A percentile compares a stretch with the other conserved stretches of the same genome.
phyloP scores from a whole-genome alignment of 257 asterid genomes.

The Solanum appendiculatum region DNA sequence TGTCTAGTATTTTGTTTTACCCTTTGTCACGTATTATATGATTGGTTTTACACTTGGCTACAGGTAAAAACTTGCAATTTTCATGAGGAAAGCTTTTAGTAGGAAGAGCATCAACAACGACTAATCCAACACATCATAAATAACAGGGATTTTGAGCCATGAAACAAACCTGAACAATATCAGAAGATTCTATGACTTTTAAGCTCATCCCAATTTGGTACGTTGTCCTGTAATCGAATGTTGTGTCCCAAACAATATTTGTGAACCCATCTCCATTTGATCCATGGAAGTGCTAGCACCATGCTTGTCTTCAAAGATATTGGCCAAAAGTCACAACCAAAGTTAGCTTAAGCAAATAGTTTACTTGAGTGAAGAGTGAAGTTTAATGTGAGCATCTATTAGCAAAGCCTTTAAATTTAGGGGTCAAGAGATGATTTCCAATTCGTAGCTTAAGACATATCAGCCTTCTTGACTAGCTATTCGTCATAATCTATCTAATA shows the following conservation, averaged over 20 bases:
- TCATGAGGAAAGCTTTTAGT: background rate
- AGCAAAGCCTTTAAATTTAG: no score
- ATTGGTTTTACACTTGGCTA: background rate
- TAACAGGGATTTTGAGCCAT: background rate
- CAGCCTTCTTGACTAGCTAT: constrained; percentile 65
- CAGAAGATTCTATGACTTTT: constrained; percentile 93
- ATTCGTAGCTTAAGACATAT: constrained; percentile 74
- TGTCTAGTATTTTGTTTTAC: no score
- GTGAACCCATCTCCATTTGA: constrained; percentile 67
- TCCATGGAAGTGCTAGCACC: constrained; percentile 48
- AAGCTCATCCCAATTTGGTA: constrained; percentile 95
- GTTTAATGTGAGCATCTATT: background rate
- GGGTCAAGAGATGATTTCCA: constrained; percentile 1
- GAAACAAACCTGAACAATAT: constrained; percentile 69
- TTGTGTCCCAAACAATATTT: constrained; percentile 76
- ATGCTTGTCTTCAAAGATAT: constrained; percentile 66
- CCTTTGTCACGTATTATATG: no score
- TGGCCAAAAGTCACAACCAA: constrained; percentile 7
- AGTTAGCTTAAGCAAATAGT: background rate
- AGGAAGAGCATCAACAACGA: background rate
- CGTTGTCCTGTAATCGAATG: constrained; percentile 98
- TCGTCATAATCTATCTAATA: constrained; percentile 69
- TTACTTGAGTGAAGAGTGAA: background rate
- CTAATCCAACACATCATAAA: background rate
- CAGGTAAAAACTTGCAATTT: background rate